Base-by-base conservation (phyloP, 306 rosid genomes). In the Vicia faba region DNA sequence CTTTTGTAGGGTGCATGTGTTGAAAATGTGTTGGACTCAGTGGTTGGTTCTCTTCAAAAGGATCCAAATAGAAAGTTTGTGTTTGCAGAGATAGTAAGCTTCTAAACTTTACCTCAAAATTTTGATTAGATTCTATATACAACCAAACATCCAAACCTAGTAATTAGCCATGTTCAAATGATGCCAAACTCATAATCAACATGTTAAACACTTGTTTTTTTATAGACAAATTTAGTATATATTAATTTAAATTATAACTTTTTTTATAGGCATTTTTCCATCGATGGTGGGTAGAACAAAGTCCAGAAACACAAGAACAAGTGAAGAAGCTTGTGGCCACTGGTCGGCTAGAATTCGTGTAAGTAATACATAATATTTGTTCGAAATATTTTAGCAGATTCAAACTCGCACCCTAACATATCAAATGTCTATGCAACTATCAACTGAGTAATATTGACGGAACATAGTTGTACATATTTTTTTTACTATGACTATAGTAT, bases 201-300 rank as follows among this genome's bases (percentile, higher is more conserved):
- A 20, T 20, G 23, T 20, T 20, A 20, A 1, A 20, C 23, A 20
- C 23, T 20, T 20, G 23, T 20, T 20, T 20, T 20, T 20, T 20
- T 20, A 20, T 20, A 20, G 23, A 20, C 44, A 75, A 28, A 31
- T 20, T 38, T 25, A 56, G 18, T 43, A 56, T 25, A 8, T 43
- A 56, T 25, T 11, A 56, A 76, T 54, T 65, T 28, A 3, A 5
- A 25, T 12, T 15, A 1, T 60, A 53, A 44, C 38, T 33, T 61
- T 69, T 69, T 4, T 3, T 43, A 69, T 20, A 92, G 96, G 98
- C 86, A 0, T 92, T 89, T 71, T 86, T 92, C 70, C 83, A 81
- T 75, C 75, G 93, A 66, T 92, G 98, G 98, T 87, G 98, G 98
- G 39, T 71, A 38, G 78, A 81, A 53, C 96, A 87, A 56, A 89